phyloP scores from a whole-genome alignment of 345 rosid genomes.

The Eucalyptus albens region DNA sequence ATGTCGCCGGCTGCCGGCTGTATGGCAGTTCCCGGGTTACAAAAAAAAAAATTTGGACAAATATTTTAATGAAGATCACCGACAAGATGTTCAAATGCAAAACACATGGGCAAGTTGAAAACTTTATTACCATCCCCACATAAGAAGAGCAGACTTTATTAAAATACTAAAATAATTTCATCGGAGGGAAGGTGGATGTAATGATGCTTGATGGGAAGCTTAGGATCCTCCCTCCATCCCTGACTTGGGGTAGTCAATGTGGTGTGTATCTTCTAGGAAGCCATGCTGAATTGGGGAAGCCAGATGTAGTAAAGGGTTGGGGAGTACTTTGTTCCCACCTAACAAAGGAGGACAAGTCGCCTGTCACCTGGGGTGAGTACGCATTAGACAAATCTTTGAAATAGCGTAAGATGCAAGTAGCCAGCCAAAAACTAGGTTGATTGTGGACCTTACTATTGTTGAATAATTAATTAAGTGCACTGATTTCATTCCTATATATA shows the following conservation, averaged over 20 bases:
- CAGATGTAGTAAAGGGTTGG: background rate
- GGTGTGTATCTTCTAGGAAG: background rate
- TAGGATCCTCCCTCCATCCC: background rate
- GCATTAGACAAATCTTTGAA: background rate
- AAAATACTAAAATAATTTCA: background rate
- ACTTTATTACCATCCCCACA: background rate
- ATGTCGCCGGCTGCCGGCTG: accelerated
- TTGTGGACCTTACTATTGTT: background rate
- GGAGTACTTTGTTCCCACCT: background rate
- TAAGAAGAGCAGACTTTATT: background rate
- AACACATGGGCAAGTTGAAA: background rate
- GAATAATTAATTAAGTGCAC: background rate
- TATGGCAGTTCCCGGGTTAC: too few relatives aligned
- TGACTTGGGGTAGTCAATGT: background rate
- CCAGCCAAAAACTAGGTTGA: background rate
- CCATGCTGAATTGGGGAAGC: background rate
- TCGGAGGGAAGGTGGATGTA: background rate
- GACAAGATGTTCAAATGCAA: background rate
- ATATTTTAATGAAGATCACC: background rate
- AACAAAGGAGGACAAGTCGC: background rate
- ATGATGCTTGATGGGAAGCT: background rate
- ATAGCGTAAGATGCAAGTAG: background rate
- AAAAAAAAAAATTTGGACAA: background rate
- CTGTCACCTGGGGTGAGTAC: background rate
- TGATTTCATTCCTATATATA: background rate